A percentile compares a stretch with the other conserved stretches of the same genome.
Evolutionary conservation across 768 basidiomycete genomes (phyloP).

Genomic region (Phaeotremella fagi): DNA sequence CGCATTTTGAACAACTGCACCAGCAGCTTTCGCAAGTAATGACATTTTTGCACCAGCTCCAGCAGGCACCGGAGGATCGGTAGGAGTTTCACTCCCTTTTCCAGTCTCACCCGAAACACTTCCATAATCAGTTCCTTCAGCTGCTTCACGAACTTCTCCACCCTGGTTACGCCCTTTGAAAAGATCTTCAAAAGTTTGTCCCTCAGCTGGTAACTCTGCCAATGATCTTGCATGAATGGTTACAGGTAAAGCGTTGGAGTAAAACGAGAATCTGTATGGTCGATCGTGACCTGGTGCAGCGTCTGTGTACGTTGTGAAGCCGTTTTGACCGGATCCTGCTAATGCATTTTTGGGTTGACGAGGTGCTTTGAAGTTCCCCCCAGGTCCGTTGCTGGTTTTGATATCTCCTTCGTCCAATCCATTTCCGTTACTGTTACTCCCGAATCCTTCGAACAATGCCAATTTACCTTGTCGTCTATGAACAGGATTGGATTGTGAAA

Average conservation of each 20-base stretch:
- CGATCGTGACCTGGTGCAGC: slow-evolving; percentile 60
- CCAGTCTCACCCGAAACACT: slow-evolving; percentile 6
- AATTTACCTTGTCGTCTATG: slow-evolving; percentile 64
- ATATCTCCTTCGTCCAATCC: too few relatives aligned
- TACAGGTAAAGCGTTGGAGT: slow-evolving; percentile 82
- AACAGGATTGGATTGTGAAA: slow-evolving; percentile 70
- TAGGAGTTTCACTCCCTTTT: slow-evolving; percentile 9
- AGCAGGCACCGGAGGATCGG: neutral
- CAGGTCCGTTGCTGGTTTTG: slow-evolving; percentile 14
- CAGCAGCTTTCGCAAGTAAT: slow-evolving; percentile 28
- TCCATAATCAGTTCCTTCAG: slow-evolving; percentile 3
- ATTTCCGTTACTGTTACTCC: slow-evolving; percentile 26
- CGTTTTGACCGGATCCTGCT: slow-evolving; percentile 9
- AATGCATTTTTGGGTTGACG: slow-evolving; percentile 33
- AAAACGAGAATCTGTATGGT: slow-evolving; percentile 97
- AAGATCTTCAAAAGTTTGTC: slow-evolving; percentile 85
- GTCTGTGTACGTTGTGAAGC: slow-evolving; percentile 39
- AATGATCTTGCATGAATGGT: slow-evolving; percentile 93
- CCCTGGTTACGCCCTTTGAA: slow-evolving; percentile 55
- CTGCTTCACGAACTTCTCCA: neutral
- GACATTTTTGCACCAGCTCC: slow-evolving; percentile 24
- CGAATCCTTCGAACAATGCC: slow-evolving; percentile 73
- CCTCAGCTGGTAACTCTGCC: slow-evolving; percentile 87
- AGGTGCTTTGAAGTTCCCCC: slow-evolving; percentile 37
- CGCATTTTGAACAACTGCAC: slow-evolving; percentile 18